Evolutionary conservation across 2,329 filamentous ascomycete species (phyloP), one percentile per base, ranked within the genome.

Genomic region (Fusarium sulawesiense): DNA sequence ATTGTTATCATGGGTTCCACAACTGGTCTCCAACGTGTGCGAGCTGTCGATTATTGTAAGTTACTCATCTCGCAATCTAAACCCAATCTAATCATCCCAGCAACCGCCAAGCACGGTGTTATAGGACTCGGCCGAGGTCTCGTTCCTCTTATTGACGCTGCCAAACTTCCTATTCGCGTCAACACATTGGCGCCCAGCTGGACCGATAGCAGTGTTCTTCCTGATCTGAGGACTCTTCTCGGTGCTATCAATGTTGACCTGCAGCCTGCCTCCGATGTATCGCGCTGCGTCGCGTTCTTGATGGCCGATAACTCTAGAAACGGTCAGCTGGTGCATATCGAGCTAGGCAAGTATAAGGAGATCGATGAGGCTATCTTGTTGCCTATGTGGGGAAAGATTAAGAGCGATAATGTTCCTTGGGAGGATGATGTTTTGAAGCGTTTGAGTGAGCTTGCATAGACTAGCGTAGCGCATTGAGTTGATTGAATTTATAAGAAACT

Each of bases 111-210:
- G 62, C 84, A 88, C 57, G 87, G 82, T 23, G 83, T 87, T 1
- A 66, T 89, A 1, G 87, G 87, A 4, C 83, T 87, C 57, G 80
- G 85, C 23, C 82, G 87, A 29, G 83, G 84, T 5, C 76, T 87
- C 12, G 75, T 81, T 2, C 76, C 77, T 4, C 75, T 82, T 6
- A 68, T 86, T 4, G 66, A 73, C 14, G 70, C 69, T 4, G 76
- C 79, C 13, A 64, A 73, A 20, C 64, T 85, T 2, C 83, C 85
- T 2, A 83, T 89, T 45, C 84, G 87, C 16, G 74, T 89, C 53
- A 90, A 90, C 77, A 83, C 80, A 8, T 77, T 89, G 21, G 82
- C 85, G 2, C 86, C 87, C 3, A 83, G 80, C 30, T 89, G 86
- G 86, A 88, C 87, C 0, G 77, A 80, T 5, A 86, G 85, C 18